These are phyloP conservation scores for Fomitopsis palustris DNA, from an alignment of 1,284 basidiomycete species.

Conservation along the genomic window DNA sequence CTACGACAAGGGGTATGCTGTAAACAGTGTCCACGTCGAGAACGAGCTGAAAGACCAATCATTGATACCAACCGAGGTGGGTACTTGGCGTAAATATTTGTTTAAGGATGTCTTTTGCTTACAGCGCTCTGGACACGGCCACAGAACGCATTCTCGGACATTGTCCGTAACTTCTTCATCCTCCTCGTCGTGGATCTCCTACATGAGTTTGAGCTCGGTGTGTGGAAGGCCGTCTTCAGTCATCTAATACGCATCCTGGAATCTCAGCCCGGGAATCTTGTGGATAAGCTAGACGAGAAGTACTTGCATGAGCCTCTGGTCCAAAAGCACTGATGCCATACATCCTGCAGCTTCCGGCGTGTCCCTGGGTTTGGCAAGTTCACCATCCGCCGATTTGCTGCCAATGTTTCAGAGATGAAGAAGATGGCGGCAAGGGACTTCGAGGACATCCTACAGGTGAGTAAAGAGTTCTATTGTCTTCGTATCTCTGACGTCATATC, in stretches of 20 bases:
- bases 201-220: constrained; percentile 36
- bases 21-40: background rate
- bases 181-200: constrained; percentile 32
- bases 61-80: background rate
- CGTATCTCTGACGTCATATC: background rate
- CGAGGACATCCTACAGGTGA: constrained; percentile 28
- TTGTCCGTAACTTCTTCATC: constrained; percentile 25
- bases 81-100: background rate
- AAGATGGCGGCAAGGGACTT: constrained; percentile 27
- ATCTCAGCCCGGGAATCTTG: background rate
- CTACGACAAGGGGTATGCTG: background rate
- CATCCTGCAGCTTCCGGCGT: constrained; percentile 19
- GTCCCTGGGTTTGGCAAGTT: constrained; percentile 24
- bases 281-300: constrained; percentile 10
- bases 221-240: constrained; percentile 27
- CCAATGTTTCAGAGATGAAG: constrained; percentile 24
- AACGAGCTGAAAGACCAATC: background rate
- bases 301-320: constrained; percentile 1
- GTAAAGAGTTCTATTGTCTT: background rate
- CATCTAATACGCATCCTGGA: constrained; percentile 9
- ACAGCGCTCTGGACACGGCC: background rate
- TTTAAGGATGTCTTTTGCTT: too few species aligned
- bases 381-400: constrained; percentile 21
- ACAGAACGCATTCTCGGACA: constrained; percentile 23
- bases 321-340: background rate